A percentile compares a stretch with the other conserved stretches of the same genome.
Conservation (phyloP, 139 green algal genomes). For the Zygnema circumcarinatum region DNA sequence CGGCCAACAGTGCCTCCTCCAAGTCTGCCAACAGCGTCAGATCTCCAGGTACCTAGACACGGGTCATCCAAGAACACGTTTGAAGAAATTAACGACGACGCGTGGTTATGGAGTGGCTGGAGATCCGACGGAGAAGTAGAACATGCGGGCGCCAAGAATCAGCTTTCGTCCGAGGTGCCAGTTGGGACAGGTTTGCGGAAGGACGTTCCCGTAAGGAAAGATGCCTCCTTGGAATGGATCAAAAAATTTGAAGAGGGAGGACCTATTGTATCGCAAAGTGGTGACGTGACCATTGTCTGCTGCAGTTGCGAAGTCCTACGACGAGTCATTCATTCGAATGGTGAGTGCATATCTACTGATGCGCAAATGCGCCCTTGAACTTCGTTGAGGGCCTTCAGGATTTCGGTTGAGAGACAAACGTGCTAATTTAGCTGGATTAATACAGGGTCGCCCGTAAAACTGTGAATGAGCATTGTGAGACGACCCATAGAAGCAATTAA, state of each 20-base stretch:
- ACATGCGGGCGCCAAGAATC: not conserved
- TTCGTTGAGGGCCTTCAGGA: too few species aligned
- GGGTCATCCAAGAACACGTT: not conserved
- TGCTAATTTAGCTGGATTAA: too few species aligned
- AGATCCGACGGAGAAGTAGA: not conserved
- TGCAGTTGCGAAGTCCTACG: not conserved
- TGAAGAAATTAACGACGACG: not conserved
- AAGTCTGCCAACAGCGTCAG: not conserved
- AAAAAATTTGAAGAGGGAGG: not conserved
- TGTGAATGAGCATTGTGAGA: too few species aligned
- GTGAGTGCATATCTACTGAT: too few species aligned
- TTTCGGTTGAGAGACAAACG: too few species aligned
- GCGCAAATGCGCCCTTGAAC: too few species aligned
- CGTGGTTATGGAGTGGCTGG: too few species aligned
- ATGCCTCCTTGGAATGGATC: not conserved
- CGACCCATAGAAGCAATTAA: too few species aligned
- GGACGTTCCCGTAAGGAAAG: not conserved
- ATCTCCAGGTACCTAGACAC: too few species aligned
- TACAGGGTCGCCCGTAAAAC: too few species aligned
- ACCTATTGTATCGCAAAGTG: not conserved
- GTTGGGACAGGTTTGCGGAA: not conserved
- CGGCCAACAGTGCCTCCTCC: not conserved
- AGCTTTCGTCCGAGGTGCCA: not conserved
- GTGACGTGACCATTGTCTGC: not conserved
- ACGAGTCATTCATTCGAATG: not conserved